Percentiles rank a stretch among this genome's conserved stretches.
Evolutionary conservation across 2,329 filamentous ascomycete genomes (phyloP).

Genomic region (Colletotrichum karsti): DNA sequence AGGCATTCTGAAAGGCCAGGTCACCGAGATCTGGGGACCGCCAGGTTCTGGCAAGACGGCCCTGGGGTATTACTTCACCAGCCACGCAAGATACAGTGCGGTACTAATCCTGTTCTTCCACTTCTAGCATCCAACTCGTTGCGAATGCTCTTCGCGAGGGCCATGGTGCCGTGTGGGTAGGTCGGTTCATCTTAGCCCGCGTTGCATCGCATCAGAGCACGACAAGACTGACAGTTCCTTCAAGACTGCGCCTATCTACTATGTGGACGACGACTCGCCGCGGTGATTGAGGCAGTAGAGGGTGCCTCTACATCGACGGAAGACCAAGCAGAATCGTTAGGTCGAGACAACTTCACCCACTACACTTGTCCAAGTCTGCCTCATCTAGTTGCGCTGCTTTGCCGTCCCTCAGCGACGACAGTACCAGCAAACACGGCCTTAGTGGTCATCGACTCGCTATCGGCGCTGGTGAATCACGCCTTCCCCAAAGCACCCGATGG

Average conservation of each 20-base stretch:
- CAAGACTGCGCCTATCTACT: conserved; percentile 51
- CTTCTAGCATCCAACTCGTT: conserved; percentile 72
- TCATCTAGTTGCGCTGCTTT: conserved; percentile 79
- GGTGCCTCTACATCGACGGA: conserved; percentile 2
- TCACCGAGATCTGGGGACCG: conserved; percentile 89
- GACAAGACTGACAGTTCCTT: conserved; percentile 4
- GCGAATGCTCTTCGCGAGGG: conserved; percentile 69
- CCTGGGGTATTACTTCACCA: conserved; percentile 69
- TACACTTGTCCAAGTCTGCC: conserved; percentile 68
- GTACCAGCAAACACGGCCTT: conserved; percentile 71
- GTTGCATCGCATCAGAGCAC: background rate
- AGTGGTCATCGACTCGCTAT: conserved; percentile 81
- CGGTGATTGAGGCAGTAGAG: conserved; percentile 33
- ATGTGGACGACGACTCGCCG: conserved; percentile 44
- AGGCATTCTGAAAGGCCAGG: conserved; percentile 78
- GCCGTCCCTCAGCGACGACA: conserved; percentile 70
- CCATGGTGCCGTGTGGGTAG: conserved; percentile 81
- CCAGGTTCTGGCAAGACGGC: conserved; percentile 87
- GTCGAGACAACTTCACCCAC: conserved; percentile 48
- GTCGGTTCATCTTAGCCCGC: conserved; percentile 57
- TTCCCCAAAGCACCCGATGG: conserved; percentile 70
- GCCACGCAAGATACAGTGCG: conserved; percentile 11
- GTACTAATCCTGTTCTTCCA: too few relatives aligned
- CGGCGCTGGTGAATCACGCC: conserved; percentile 78
- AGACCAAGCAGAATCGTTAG: background rate